Conservation (phyloP, 306 rosid genomes). For the Corylus americana region DNA sequence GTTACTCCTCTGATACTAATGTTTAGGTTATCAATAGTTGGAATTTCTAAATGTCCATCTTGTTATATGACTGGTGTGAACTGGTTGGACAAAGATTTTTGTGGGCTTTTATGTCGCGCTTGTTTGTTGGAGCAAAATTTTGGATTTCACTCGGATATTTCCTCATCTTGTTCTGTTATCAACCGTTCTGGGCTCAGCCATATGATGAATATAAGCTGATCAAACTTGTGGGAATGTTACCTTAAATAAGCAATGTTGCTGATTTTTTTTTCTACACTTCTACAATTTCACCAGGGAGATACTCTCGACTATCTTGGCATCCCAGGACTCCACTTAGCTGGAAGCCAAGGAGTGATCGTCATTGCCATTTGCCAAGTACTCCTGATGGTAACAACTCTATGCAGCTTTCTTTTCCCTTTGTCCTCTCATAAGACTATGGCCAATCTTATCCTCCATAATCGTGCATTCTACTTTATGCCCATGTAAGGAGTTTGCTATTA, state of each 20-base stretch:
- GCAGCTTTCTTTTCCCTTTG: conserved; percentile 2
- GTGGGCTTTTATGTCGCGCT: background rate
- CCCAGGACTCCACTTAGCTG: conserved; percentile 92
- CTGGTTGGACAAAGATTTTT: background rate
- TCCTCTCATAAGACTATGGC: conserved; percentile 16
- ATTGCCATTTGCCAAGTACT: conserved; percentile 93
- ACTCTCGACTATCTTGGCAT: conserved; percentile 92
- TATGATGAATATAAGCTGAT: background rate
- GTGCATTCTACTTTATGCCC: conserved; percentile 1
- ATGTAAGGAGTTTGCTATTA: conserved; percentile 19
- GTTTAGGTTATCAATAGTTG: background rate
- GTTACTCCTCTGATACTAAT: background rate
- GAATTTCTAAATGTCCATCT: background rate
- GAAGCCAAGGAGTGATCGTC: conserved; percentile 92
- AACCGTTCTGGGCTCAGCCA: background rate
- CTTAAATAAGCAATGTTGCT: conserved; percentile 4
- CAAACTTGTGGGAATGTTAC: background rate
- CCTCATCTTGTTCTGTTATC: background rate
- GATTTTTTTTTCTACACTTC: conserved; percentile 15
- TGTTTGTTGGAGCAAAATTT: background rate
- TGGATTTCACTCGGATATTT: background rate
- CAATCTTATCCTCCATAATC: conserved; percentile 17
- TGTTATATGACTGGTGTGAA: background rate
- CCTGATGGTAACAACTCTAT: conserved; percentile 65
- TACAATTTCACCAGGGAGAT: conserved; percentile 67